Base-by-base conservation (phyloP, 73 alveolate species). In the Blepharisma stoltei region DNA sequence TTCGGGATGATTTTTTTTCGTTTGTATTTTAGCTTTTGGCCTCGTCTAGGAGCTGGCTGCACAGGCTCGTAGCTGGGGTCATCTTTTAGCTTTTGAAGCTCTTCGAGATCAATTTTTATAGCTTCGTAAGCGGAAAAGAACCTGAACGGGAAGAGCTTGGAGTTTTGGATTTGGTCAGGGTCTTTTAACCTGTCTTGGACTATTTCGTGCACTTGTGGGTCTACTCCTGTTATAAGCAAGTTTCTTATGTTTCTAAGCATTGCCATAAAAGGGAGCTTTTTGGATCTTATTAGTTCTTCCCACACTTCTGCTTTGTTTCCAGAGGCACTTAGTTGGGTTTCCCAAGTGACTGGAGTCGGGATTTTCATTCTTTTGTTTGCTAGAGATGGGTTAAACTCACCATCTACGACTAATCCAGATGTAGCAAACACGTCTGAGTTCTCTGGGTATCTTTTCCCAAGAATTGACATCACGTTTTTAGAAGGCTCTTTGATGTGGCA, bases 401-500 rank as follows among this genome's bases (percentile, higher is more conserved):
- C 46, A 5, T 46, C 81, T 11, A 65, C 78, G 20, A 52, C 79
- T 8, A 23, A 69, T 67, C 76, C 76, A 8, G 78, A n/a, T 37
- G 32, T 25, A 6, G 52, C 69, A 68, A 48, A 84, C 38, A 54
- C 92, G 9, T 84, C 86, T 81, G 71, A 23, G 20, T 86, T 84
- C 37, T 52, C 25, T 23, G 92, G 92, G 78, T 84, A 84, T 71
- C 66, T 37, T 41, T 76, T 80, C 9, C 92, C 86, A 18, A 84
- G 54, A 11, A 84, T 21, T 20, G 67, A 71, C 67, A 46, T 54
- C 18, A 84, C 90, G 27, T 52, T 46, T 45, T 48, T 55, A 50
- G 55, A 6, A 6, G 92, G 92, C 32, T 82, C 48, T 25, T 70
- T 55, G 4, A 84, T 81, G n/a, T 84, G 92, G 81, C 89, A 84